Base-by-base conservation (phyloP, 495 filamentous ascomycete genomes). In the Viridothelium virens region DNA sequence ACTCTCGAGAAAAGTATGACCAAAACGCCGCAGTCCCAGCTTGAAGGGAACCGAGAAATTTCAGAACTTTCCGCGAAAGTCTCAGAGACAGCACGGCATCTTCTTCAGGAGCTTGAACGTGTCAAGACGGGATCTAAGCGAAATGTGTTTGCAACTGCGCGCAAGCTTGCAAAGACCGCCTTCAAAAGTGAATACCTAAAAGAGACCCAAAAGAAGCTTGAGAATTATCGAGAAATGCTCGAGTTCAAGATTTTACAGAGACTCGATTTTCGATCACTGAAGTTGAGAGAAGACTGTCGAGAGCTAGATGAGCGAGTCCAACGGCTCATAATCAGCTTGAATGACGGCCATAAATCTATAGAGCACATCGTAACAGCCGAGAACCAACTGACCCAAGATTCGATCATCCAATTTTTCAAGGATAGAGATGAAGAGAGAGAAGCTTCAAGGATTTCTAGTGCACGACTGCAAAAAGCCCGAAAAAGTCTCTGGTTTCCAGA, bases 131-230 rank as follows among this genome's bases (percentile, higher is more conserved):
- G 2, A 14, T 53, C 48, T 53, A 18, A 53, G 48, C 48, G 48
- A 11, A 53, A 5, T 53, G 7, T 53, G n/a, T 53, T 53, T 2
- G 48, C 48, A 53, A 53, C 48, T 53, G 48, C 2, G n/a, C 48
- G 48, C 48, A 53, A 53, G 48, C 48, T 53, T 53, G 48, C 48
- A 53, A 53, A 53, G 48, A 53, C 48, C 48, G 25, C 48, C 48
- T 53, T 53, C 2, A 53, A 53, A 18, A 18, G 48, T 2, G 48
- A 53, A 53, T 53, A 53, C 48, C 2, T 53, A 18, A 53, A 53
- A 53, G 48, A 53, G n/a, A 53, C 48, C 1, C 48, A 53, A 53
- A 53, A 53, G 48, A 53, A 53, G 48, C 48, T 53, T 18, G 48
- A 53, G 10, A 53, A 2, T 5, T 53, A 53, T 53, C 48, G 48